Base-by-base conservation (phyloP, 2,329 filamentous ascomycete genomes). In the Fusarium sp. region DNA sequence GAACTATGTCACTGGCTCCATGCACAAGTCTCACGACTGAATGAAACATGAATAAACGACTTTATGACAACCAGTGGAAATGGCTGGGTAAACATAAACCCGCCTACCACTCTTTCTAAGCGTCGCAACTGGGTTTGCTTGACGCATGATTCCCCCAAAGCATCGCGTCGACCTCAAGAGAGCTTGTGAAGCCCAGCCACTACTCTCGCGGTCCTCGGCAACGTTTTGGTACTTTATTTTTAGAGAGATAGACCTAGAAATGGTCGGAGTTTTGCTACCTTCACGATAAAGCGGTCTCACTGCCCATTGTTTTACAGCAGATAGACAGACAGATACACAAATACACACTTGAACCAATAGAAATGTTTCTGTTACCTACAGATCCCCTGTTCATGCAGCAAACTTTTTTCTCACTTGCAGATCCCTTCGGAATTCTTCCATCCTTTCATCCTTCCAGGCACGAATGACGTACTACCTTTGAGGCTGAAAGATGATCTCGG, bases 1-100 rank as follows among this genome's bases (percentile, higher is more conserved):
- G 83, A 89, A 92, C 81, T 87, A 95, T 34, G 92, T 95, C 27
- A 95, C 93, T 14, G 92, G 83, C 76, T 81, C 77, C 72, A 84
- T 84, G 80, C 83, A 84, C 79, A 84, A 83, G 79, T 83, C 82
- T 41, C 54, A 70, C 32, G 83, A 84, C 75, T 84, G 68, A 82
- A 76, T 64, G 71, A 67, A 20, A 37, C 5, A 52, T 27, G 20
- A 65, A 62, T 57, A 30, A 59, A 69, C 25, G 66, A 63, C 18
- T 72, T 67, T 34, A 72, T 23, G 66, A 65, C 27, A 67, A 50
- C 37, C 16, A 68, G 27, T 25, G 45, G 43, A 48, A 48, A 23
- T 23, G 50, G 35, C 25, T 58, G 35, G 54, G 20, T 39, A 63
- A 23, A 70, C 16, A 43, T 37, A 11, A 37, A 27, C 35, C 52